Evolutionary conservation across 805 yeast genomes (phyloP), one percentile per base, ranked within the genome.

Genomic region (Wickerhamiella azyma): DNA sequence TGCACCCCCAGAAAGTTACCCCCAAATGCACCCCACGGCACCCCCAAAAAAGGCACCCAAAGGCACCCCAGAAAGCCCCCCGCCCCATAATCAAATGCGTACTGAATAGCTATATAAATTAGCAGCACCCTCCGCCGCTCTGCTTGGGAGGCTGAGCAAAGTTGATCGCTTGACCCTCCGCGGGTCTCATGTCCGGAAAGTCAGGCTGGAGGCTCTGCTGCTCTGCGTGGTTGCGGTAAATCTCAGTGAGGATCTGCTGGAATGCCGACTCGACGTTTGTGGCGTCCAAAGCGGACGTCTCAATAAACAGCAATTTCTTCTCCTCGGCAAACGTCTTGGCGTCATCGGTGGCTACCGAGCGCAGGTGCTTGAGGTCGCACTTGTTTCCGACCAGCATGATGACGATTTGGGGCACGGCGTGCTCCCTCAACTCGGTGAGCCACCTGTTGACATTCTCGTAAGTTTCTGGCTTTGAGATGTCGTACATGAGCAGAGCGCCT

Each of bases 291-390:
- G 97, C 98, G 50, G 94, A 81, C 13, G 97, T 94, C 70, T 92
- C 98, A 39, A 96, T 89, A 63, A 92, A 92, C 58, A 92, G 70
- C 57, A 92, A 72, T 63, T 77, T 84, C 68, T 92, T 88, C 66
- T 92, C 96, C 50, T 83, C 63, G 48, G 57, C 58, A 67, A 88
- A 88, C 59, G 81, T 83, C 66, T 80, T 82, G 49, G 97, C 98
- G 66, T 92, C 98, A 49, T 92, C 97, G 28, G 96, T 88, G 50
- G 97, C 95, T 17, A 92, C 95, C 0, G 96, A 96, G 59, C 98
- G 77, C 60, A 86, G 70, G 65, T 89, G 96, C 66, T 88, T 75
- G 63, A 89, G 71, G 66, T 89, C 98, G 51, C 94, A 85, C 70
- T 89, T 89, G 72, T 89, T 89, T 58, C 98, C 98, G 39, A 89